Base-by-base conservation (phyloP, 192 early-diverging fungal species). In the Powellomyces hirtus region DNA sequence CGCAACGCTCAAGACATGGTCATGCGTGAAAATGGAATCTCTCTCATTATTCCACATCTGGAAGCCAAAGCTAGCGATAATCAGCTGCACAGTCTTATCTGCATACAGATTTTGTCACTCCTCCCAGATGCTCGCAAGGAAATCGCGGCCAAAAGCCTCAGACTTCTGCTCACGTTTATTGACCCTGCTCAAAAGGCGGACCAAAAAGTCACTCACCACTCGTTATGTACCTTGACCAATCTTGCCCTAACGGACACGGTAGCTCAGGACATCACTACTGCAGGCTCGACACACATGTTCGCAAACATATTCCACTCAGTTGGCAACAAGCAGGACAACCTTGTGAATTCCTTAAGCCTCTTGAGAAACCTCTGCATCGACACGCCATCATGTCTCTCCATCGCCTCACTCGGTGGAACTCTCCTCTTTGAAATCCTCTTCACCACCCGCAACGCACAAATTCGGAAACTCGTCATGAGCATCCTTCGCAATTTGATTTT, bases 361-460 rank as follows among this genome's bases (percentile, higher is more conserved):
- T 56, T 71, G 5, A 26, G 59, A 7, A 71, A 71, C 51, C 40
- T 71, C 4, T 71, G 70, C 70, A 71, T 71, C 34, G 70, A 71
- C 30, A 51, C 37, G 2, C 33, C 44, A 18, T 35, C 70, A 33
- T 62, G 60, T 45, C 61, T 71, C 38, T 11, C 34, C 4, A 71
- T 71, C 38, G 30, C 62, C 16, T 34, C 46, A 13, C n/a, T 64
- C 35, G 70, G 70, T 8, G 10, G 14, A 11, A 13, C 70, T 14
- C 69, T 40, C 18, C 36, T 71, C 18, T 35, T 71, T 24, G 50
- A 50, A 3, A 10, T 45, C 31, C 44, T 70, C 10, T 53, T 70
- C 31, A 53, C 42, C n/a, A 49, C 46, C 26, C 46, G 46, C 46
- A 49, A 24, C 16, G 46, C 46, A 35, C 42, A n/a, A 34, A 31